These are phyloP conservation scores for Kwoniella dejecticola DNA, from an alignment of 768 basidiomycete species.

Conservation along the genomic window DNA sequence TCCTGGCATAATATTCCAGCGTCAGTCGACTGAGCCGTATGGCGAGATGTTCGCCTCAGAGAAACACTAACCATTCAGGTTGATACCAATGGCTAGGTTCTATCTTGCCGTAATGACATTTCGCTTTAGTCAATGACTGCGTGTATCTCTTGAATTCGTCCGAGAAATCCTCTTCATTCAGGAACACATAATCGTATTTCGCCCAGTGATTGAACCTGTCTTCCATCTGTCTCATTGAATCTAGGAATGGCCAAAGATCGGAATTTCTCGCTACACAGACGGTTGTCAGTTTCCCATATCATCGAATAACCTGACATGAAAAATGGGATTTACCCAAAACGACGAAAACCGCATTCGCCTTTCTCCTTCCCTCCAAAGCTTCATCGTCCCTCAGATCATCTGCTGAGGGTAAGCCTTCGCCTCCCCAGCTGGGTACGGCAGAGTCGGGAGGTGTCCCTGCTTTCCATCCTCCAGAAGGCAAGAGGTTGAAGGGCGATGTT, in stretches of 20 bases:
- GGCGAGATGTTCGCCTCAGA: neutral
- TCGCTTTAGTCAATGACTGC: constrained; percentile 63
- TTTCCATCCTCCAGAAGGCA: constrained; percentile 32
- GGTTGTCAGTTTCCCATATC: neutral
- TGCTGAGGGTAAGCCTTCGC: constrained; percentile 20
- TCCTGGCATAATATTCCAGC: constrained; percentile 53
- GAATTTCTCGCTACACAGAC: constrained; percentile 49
- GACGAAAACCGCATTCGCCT: constrained; percentile 80
- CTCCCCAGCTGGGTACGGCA: constrained; percentile 27
- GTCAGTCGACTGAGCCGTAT: neutral
- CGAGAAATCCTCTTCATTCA: constrained; percentile 67
- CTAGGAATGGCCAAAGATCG: constrained; percentile 60
- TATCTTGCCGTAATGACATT: constrained; percentile 67
- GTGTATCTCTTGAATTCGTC: constrained; percentile 46
- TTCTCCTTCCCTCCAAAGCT: constrained; percentile 52
- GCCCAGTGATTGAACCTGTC: constrained; percentile 80
- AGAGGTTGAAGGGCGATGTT: constrained; percentile 37
- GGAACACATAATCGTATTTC: constrained; percentile 78
- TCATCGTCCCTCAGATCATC: constrained; percentile 35
- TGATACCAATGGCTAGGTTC: constrained; percentile 70
- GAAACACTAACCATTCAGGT: constrained; percentile 61
- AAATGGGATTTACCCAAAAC: constrained; percentile 61
- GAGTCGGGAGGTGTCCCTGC: constrained; percentile 28
- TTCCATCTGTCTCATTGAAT: constrained; percentile 76
- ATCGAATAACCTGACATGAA: too few relatives aligned